phyloP scores from a whole-genome alignment of 1,284 basidiomycete genomes.

The Porogramme epimiltina region DNA sequence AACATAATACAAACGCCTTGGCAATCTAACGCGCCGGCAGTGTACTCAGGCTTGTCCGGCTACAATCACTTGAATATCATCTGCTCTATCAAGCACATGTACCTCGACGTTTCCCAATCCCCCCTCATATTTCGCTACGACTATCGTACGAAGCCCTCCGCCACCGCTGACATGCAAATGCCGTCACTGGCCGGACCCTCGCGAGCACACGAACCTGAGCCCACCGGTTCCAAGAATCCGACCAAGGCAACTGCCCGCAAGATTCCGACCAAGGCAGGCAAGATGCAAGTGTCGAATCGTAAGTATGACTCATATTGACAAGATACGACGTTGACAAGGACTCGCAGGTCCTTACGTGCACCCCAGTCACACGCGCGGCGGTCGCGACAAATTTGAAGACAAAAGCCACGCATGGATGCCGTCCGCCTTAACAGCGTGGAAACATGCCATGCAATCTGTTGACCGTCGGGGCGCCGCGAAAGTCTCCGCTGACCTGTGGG shows the following conservation, averaged over 20 bases:
- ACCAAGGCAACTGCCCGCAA: too few species aligned
- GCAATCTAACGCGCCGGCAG: too few species aligned
- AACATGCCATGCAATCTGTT: background rate
- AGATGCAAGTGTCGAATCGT: too few species aligned
- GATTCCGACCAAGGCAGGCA: too few species aligned
- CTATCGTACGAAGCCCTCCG: background rate
- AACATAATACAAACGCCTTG: too few species aligned
- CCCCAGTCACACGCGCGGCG: conserved; percentile 4
- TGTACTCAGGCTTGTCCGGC: conserved; percentile 1
- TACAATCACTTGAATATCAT: background rate
- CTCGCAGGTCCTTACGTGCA: background rate
- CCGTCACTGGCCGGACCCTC: too few species aligned
- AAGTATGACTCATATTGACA: background rate
- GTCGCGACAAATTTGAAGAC: conserved; percentile 5
- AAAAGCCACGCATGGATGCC: conserved; percentile 11
- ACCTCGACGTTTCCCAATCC: conserved; percentile 1
- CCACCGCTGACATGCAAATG: too few species aligned
- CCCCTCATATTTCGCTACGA: background rate
- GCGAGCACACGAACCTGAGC: too few species aligned
- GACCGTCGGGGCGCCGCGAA: background rate
- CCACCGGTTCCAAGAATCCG: too few species aligned
- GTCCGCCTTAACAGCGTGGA: background rate
- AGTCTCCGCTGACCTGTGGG: background rate
- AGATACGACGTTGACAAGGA: background rate
- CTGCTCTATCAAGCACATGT: conserved; percentile 1